Base-by-base conservation (phyloP, 768 basidiomycete genomes). In the Asterophora parasitica region DNA sequence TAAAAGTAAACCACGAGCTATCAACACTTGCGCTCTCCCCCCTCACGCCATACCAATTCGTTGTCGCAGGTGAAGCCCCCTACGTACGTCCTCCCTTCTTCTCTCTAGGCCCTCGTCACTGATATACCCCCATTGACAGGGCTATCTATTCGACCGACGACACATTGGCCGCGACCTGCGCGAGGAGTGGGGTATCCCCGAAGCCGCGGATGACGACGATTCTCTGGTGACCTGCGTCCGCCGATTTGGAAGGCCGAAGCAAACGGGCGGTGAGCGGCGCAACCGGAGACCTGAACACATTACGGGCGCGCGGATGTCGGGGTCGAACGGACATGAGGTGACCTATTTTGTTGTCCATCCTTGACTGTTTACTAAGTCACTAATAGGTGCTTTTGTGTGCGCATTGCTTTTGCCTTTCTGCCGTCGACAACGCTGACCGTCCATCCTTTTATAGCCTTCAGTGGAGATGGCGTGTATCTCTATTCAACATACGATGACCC, bases 131-230 rank as follows among this genome's bases (percentile, higher is more conserved):
- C 9, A 41, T 12, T 27, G n/a, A 27, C 61, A 89, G 85, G 88
- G 82, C 1, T 88, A 82, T 62, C 74, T 95, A 2, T 93, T 88
- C 59, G 92, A 95, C 62, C 77, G 92, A 45, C 75, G 92, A 40
- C 83, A 89, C 56, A 65, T 77, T 12, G 80, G 82, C 6, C 77
- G 82, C 9, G 67, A 72, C 27, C 65, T 89, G 35, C 64, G 70
- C 48, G 78, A 77, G 40, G 82, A 88, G 57, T 90, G 88, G 88
- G 89, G 89, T 11, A 65, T 77, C 11, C 75, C 75, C 5, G 61
- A 55, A 30, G 54, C 59, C 15, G 57, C 71, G 17, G 58, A 68
- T 3, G 69, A 71, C 17, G 77, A 76, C 12, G n/a, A 16, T 37
- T 52, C 50, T 35, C 59, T 83, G 39, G 87, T 87, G 2, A 85